A percentile compares a stretch with the other conserved stretches of the same genome.
Conservation (phyloP, 177 flowering plant genomes). For the Vitis hybrid region DNA sequence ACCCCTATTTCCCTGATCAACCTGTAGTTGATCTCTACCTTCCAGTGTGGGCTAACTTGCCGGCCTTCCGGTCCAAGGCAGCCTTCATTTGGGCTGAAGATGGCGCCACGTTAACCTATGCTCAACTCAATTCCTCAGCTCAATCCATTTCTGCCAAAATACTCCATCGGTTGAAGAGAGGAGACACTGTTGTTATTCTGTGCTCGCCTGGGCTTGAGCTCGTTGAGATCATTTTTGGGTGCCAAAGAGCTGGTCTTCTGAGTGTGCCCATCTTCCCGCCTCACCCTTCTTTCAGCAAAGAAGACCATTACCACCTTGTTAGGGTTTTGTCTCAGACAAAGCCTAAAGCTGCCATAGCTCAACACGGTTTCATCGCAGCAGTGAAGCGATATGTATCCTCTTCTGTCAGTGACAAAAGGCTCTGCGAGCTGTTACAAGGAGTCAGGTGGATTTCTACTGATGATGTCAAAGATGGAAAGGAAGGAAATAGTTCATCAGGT, state of each 20-base stretch:
- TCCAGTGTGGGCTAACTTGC: conserved; percentile 59
- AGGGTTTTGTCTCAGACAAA: conserved; percentile 61
- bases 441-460: conserved; percentile 49
- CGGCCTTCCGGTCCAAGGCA: conserved; percentile 53
- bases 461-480: conserved; percentile 21
- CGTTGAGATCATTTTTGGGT: conserved; percentile 59
- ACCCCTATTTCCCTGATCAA: conserved; percentile 74
- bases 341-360: conserved; percentile 65
- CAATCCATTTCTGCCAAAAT: conserved; percentile 42
- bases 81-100: conserved; percentile 67
- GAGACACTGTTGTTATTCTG: conserved; percentile 57
- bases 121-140: conserved; percentile 47
- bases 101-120: conserved; percentile 39
- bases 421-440: conserved; percentile 27
- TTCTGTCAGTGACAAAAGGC: conserved; percentile 18
- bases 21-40: conserved; percentile 74
- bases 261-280: conserved; percentile 58
- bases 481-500: not conserved
- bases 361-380: conserved; percentile 26
- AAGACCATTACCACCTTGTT: conserved; percentile 44
- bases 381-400: conserved; percentile 34
- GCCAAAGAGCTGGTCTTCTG: conserved; percentile 73
- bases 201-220: conserved; percentile 71
- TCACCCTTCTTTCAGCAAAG: conserved; percentile 27
- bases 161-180: conserved; percentile 28